Conservation (phyloP, 2,329 filamentous ascomycete genomes). For the Scedosporium aurantiacum region DNA sequence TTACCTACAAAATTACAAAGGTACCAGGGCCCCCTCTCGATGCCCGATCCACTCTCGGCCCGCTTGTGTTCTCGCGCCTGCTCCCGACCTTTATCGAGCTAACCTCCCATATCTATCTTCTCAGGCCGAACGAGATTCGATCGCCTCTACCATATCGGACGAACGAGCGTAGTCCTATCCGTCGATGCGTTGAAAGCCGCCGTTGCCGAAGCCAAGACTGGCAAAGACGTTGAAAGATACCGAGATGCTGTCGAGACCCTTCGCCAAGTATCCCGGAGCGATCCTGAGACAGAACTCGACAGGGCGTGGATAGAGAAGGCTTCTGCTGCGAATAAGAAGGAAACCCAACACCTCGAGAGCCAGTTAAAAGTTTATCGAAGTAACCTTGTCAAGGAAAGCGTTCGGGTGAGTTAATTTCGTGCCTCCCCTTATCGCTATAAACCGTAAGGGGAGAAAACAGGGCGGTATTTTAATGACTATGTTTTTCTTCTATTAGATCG, state of each 20-base stretch:
- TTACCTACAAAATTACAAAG: slow-evolving; percentile 81
- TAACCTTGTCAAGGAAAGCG: slow-evolving; percentile 94
- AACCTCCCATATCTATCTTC: background rate
- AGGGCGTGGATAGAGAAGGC: slow-evolving; percentile 63
- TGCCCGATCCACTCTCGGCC: background rate
- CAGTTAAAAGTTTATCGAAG: slow-evolving; percentile 92
- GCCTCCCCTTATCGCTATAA: too few relatives aligned
- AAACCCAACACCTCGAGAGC: slow-evolving; percentile 66
- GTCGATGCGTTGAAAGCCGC: slow-evolving; percentile 73
- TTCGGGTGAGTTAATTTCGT: slow-evolving; percentile 46
- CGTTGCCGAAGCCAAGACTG: slow-evolving; percentile 62
- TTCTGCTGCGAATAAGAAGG: slow-evolving; percentile 53
- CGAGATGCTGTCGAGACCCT: slow-evolving; percentile 56
- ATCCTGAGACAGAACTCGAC: slow-evolving; percentile 58
- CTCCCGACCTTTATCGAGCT: background rate
- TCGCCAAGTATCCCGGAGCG: slow-evolving; percentile 49
- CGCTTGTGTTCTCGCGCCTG: background rate
- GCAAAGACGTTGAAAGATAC: slow-evolving; percentile 64
- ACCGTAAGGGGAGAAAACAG: too few relatives aligned
- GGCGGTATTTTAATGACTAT: background rate
- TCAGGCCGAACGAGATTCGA: slow-evolving; percentile 71
- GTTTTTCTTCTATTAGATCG: slow-evolving; percentile 52
- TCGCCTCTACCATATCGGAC: slow-evolving; percentile 72
- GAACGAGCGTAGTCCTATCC: slow-evolving; percentile 62
- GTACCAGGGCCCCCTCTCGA: slow-evolving; percentile 31